Conservation (phyloP, 2,329 filamentous ascomycete species). For the Akanthomyces lecanii region DNA sequence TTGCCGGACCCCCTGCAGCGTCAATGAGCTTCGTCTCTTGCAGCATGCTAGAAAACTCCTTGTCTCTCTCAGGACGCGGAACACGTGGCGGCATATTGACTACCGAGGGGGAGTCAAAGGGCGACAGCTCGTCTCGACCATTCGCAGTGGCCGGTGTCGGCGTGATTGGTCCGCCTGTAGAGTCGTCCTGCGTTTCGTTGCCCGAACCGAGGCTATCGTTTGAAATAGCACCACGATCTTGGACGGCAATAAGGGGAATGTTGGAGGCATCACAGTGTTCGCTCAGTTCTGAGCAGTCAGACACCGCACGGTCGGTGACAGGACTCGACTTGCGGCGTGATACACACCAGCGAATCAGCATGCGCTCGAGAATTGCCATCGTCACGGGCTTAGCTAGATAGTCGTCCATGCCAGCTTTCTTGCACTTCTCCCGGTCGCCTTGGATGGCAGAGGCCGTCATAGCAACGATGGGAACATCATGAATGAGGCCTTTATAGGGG, state of each 20-base stretch:
- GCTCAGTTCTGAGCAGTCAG: conserved; percentile 44
- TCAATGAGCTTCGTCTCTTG: conserved; percentile 46
- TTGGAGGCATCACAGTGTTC: conserved; percentile 41
- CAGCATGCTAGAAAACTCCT: conserved; percentile 40
- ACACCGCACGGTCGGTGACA: conserved; percentile 28
- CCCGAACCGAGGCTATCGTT: conserved; percentile 16
- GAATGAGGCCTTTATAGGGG: conserved; percentile 57
- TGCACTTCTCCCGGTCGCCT: conserved; percentile 71
- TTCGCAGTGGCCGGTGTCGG: conserved; percentile 38
- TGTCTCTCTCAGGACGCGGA: conserved; percentile 34
- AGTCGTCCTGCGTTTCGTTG: conserved; percentile 24
- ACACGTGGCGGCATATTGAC: conserved; percentile 33
- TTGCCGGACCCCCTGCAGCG: conserved; percentile 37
- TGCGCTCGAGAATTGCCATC: conserved; percentile 61
- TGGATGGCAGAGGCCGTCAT: conserved; percentile 78
- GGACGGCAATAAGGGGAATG: conserved; percentile 36
- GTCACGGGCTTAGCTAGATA: conserved; percentile 72
- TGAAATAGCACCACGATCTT: conserved; percentile 7
- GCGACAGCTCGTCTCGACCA: conserved; percentile 37
- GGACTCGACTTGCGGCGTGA: conserved; percentile 25
- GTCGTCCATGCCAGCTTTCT: conserved; percentile 71
- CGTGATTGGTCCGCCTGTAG: conserved; percentile 32
- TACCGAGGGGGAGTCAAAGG: conserved; percentile 35
- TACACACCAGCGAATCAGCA: conserved; percentile 65
- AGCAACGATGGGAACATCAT: conserved; percentile 69